Evolutionary conservation across 139 green algal genomes (phyloP).

Genomic region (Chlamydomonas sphaeroides): DNA sequence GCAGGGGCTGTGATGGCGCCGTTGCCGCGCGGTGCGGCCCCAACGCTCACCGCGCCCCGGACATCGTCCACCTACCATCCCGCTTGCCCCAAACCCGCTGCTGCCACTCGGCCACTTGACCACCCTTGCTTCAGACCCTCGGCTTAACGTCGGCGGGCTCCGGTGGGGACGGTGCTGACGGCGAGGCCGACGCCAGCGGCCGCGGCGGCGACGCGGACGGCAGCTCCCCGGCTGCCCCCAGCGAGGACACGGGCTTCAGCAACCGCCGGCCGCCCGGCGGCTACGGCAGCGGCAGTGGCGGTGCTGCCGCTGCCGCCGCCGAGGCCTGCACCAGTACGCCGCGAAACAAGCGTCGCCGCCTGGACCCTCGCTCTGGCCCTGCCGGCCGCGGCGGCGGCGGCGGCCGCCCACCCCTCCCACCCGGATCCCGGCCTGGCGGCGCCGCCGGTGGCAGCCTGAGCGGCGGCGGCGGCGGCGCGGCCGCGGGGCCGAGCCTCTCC

Average conservation of each 20-base stretch:
- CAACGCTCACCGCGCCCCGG: no score
- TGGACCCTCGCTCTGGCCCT: background rate
- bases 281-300: background rate
- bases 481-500: background rate
- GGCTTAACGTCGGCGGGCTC: no score
- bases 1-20: no score
- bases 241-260: conserved; percentile 31
- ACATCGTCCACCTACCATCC: no score
- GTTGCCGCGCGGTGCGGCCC: background rate
- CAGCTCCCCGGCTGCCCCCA: background rate
- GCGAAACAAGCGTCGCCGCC: background rate
- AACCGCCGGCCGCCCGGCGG: background rate
- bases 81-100: no score
- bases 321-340: conserved; percentile 7
- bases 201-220: background rate
- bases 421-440: no score
- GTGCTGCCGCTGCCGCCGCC: background rate
- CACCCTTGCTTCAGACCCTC: no score
- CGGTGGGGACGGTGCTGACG: no score
- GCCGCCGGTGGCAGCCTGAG: no score
- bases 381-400: background rate
- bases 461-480: background rate
- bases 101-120: no score
- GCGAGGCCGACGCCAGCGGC: no score
- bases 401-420: no score